Evolutionary conservation across 139 green algal genomes (phyloP).

Genomic region (Choricystis sp.): DNA sequence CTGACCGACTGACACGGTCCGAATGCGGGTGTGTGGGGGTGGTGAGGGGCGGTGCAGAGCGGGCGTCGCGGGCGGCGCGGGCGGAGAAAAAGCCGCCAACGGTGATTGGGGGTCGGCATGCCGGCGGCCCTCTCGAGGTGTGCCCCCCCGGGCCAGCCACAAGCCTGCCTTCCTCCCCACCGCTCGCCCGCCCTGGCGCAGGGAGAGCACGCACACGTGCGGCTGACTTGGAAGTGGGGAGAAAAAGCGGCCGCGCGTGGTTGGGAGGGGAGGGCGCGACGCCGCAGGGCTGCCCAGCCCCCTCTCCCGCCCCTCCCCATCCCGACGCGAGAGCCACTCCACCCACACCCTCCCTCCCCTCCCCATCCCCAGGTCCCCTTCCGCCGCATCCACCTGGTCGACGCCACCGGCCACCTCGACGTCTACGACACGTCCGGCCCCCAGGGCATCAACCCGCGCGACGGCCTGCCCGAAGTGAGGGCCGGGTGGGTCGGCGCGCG

Average conservation of each 20-base stretch:
- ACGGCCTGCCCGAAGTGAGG: constrained; percentile 64
- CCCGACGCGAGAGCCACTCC: background rate
- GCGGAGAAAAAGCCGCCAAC: no score
- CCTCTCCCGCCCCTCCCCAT: background rate
- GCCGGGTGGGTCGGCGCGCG: constrained; percentile 50
- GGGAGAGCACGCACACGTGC: no score
- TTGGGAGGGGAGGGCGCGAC: background rate
- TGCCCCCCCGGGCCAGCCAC: no score
- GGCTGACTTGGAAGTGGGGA: no score
- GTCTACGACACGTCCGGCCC: constrained; percentile 82
- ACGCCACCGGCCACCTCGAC: constrained; percentile 58
- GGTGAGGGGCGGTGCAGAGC: no score
- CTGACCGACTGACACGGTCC: no score
- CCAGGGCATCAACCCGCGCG: constrained; percentile 39
- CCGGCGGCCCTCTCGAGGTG: no score
- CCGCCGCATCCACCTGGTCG: constrained; percentile 59
- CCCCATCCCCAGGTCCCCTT: constrained; percentile 55
- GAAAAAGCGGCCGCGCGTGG: background rate
- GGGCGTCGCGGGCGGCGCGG: no score
- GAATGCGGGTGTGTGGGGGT: no score
- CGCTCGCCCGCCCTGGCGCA: no score
- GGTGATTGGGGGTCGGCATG: no score
- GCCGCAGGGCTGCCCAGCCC: background rate
- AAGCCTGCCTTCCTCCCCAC: no score
- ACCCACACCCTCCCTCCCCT: background rate